A percentile compares a stretch with the other conserved stretches of the same genome.
These are phyloP conservation scores for Aspergillus wentii DNA, from an alignment of 495 filamentous ascomycete genomes.

Conservation along the genomic window DNA sequence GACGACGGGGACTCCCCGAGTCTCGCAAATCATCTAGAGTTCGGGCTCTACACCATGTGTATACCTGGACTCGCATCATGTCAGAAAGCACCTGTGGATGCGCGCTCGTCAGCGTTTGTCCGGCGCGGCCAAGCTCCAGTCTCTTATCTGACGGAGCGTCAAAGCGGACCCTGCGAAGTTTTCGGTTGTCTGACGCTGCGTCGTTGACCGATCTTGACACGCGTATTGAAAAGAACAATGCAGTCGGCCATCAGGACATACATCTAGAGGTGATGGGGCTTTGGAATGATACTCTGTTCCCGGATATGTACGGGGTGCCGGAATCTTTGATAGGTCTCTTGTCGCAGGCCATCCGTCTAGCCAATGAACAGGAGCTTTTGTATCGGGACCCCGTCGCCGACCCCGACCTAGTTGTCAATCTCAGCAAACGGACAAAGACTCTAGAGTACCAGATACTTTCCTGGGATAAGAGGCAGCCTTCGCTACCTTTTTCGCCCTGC, in stretches of 20 bases:
- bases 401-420: background rate
- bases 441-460: constrained; percentile 8
- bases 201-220: constrained; percentile 3
- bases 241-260: constrained; percentile 7
- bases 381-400: constrained; percentile 1
- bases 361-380: constrained; percentile 11
- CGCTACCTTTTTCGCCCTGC: no score
- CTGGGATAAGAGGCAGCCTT: no score
- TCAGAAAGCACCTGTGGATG: constrained; percentile 13
- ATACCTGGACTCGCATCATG: constrained; percentile 11
- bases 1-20: constrained; percentile 8
- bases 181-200: constrained; percentile 3
- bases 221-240: constrained; percentile 1
- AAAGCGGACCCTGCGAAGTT: constrained; percentile 4
- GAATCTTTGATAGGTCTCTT: constrained; percentile 11
- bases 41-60: constrained; percentile 11
- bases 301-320: constrained; percentile 6
- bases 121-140: constrained; percentile 6
- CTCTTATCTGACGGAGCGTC: background rate
- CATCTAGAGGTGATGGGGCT: constrained; percentile 11
- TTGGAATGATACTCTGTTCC: constrained; percentile 9
- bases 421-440: constrained; percentile 2
- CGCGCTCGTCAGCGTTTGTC: constrained; percentile 8
- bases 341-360: constrained; percentile 11
- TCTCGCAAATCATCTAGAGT: constrained; percentile 7